Evolutionary conservation across 163 green algal species (phyloP).

Genomic region (Botryococcus braunii): DNA sequence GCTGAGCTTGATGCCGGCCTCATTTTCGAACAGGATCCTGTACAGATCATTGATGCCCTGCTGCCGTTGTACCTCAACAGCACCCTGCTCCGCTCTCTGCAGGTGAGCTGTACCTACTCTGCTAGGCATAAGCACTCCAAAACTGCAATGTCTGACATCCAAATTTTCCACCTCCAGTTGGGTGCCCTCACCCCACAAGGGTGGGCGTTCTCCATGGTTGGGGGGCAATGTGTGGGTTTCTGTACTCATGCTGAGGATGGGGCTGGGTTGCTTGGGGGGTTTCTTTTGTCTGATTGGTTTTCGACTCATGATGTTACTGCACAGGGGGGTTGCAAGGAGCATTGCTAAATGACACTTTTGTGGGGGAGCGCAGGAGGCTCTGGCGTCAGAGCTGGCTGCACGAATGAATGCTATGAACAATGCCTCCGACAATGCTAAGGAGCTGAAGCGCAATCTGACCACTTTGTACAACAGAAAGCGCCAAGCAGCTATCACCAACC

Average conservation of each 20-base stretch:
- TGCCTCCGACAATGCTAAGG: constrained; percentile 92
- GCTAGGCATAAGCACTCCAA: not conserved
- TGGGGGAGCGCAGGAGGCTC: constrained; percentile 65
- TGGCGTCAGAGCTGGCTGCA: constrained; percentile 93
- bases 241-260: too few relatives aligned
- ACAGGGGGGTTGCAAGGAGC: too few relatives aligned
- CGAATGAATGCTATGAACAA: constrained; percentile 99
- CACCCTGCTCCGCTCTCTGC: constrained; percentile 71
- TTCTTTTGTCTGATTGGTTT: too few relatives aligned
- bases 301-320: too few relatives aligned
- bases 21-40: constrained; percentile 97
- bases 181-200: too few relatives aligned
- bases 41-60: constrained; percentile 96
- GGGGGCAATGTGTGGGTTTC: too few relatives aligned
- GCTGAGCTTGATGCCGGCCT: constrained; percentile 71
- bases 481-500: constrained; percentile 93
- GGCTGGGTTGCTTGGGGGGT: too few relatives aligned
- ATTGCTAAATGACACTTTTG: not conserved
- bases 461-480: constrained; percentile 84
- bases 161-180: too few relatives aligned
- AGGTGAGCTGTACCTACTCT: constrained; percentile 13
- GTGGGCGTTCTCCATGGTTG: too few relatives aligned
- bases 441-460: constrained; percentile 76
- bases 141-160: too few relatives aligned
- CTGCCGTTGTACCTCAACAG: constrained; percentile 99